Conservation (phyloP, 2,329 filamentous ascomycete species). For the Pestalotiopsis sp. region DNA sequence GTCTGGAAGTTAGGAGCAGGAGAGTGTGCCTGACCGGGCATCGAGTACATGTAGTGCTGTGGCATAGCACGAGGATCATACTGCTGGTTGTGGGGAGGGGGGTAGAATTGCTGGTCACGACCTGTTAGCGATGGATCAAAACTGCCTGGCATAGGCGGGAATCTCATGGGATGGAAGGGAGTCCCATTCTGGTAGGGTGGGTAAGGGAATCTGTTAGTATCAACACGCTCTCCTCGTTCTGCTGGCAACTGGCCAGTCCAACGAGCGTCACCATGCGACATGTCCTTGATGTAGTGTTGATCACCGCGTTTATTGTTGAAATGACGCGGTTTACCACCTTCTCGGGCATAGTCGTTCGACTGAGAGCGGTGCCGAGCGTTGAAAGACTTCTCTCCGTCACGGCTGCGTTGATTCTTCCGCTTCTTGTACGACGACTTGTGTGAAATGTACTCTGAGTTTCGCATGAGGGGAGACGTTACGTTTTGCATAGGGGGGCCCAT, state of each 20-base stretch:
- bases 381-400: slow-evolving; percentile 47
- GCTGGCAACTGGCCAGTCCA: slow-evolving; percentile 12
- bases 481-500: slow-evolving; percentile 62
- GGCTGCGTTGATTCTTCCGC: slow-evolving; percentile 43
- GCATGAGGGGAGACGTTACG: slow-evolving; percentile 55
- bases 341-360: slow-evolving; percentile 7
- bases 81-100: slow-evolving; percentile 29
- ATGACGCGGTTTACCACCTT: slow-evolving; percentile 34
- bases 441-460: slow-evolving; percentile 35
- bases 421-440: slow-evolving; percentile 40
- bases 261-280: background rate
- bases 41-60: slow-evolving; percentile 33
- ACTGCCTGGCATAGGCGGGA: slow-evolving; percentile 50
- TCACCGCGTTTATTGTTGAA: slow-evolving; percentile 48
- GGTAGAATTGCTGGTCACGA: slow-evolving; percentile 53
- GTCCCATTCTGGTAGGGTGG: background rate
- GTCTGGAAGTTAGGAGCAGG: slow-evolving; percentile 49
- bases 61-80: slow-evolving; percentile 42
- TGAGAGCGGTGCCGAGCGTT: slow-evolving; percentile 35
- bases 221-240: slow-evolving; percentile 11
- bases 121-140: slow-evolving; percentile 75
- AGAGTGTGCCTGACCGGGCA: slow-evolving; percentile 38
- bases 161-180: background rate
- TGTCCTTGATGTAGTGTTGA: slow-evolving; percentile 22
- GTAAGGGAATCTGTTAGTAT: background rate